Evolutionary conservation across 305 asterid species (phyloP), one percentile per base, ranked within the genome.

Genomic region (Solanum aculeatissimum): DNA sequence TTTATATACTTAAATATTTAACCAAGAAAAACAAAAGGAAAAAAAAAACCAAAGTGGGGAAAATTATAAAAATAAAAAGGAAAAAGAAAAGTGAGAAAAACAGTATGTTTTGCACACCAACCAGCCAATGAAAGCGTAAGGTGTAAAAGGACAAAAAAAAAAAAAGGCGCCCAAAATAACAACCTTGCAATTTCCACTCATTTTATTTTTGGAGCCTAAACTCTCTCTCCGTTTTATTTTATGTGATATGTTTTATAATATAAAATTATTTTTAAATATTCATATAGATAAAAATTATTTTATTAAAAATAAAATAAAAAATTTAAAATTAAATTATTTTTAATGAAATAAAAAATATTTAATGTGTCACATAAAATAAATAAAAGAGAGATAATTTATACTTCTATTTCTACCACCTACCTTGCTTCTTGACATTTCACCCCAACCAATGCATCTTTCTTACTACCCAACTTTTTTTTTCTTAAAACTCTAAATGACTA

Each of bases 41-140:
- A 40, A 43, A 16, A n/a, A 9, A 42, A 75, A 8, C 13, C 14
- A 62, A 18, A n/a, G 2, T 29, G 29, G 14, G 57, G 40, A 38
- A 9, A 21, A 58, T 21, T 23, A 62, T 2, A 47, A 49, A 4
- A 49, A 66, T 54, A 13, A 15, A 70, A 42, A 40, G 63, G 63
- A 83, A 70, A 86, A 81, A 84, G 85, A 70, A 86, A 81, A 84
- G 81, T 43, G 57, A 63, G 23, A 45, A 60, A 66, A 53, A 12
- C 58, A 77, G 27, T 53, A 27, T 57, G 15, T 18, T 38, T 21
- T 54, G 47, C 40, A 57, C 72, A 84, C 57, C 82, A 14, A 84
- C 80, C 80, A 58, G 68, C 80, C 79, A 15, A 74, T 80, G 80
- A 47, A 29, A 45, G 53, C 15, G 21, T 11, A 78, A 35, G 74